These are phyloP conservation scores for Viola pubescens DNA, from an alignment of 441 rosid genomes.

Conservation along the genomic window DNA sequence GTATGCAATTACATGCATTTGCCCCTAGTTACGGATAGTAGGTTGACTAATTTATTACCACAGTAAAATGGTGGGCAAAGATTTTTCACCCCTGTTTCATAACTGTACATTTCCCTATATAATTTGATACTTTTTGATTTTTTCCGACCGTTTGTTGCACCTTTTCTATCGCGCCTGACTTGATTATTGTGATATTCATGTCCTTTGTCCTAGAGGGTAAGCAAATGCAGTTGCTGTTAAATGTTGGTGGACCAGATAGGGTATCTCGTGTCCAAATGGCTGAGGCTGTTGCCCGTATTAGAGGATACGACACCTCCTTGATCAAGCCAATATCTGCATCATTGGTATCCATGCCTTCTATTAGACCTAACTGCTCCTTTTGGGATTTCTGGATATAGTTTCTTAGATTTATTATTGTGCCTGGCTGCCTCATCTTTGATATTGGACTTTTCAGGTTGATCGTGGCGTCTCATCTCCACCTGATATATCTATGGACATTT, in stretches of 20 bases:
- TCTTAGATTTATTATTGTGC: not conserved
- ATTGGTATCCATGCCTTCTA: conserved; percentile 33
- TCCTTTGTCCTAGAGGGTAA: conserved; percentile 39
- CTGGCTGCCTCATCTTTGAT: not conserved
- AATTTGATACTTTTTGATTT: not conserved
- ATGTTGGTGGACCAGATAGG: conserved; percentile 77
- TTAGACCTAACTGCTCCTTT: not conserved
- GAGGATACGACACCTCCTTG: conserved; percentile 49
- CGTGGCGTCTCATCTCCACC: conserved; percentile 74
- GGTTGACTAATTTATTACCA: not conserved
- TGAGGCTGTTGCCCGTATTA: conserved; percentile 52
- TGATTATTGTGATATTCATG: conserved; percentile 3
- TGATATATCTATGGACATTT: conserved; percentile 80
- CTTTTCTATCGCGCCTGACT: conserved; percentile 5
- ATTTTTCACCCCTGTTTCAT: not conserved
- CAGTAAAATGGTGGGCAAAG: not conserved
- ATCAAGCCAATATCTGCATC: conserved; percentile 66
- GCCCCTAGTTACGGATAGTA: not conserved
- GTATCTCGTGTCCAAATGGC: conserved; percentile 90
- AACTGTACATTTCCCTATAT: not conserved
- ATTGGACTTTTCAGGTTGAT: conserved; percentile 38
- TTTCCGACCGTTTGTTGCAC: not conserved
- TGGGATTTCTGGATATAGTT: not conserved
- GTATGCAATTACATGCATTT: conserved; percentile 22
- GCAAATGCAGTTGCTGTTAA: conserved; percentile 55